Evolutionary conservation across 2,329 filamentous ascomycete species (phyloP), one percentile per base, ranked within the genome.

Genomic region (Sclerotinia spermophila): DNA sequence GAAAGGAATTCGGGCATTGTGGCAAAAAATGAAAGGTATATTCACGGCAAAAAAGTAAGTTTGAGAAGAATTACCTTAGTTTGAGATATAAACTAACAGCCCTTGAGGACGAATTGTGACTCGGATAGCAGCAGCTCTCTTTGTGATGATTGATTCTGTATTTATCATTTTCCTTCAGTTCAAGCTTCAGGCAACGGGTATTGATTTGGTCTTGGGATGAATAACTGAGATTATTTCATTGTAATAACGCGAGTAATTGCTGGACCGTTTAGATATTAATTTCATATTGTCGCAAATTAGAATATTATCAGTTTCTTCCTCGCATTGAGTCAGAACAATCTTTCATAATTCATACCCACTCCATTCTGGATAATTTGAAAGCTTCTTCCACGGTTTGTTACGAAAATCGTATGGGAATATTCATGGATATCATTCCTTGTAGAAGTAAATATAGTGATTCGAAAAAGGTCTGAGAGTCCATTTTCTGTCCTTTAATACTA

Each of bases 31-130:
- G 33, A 58, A 44, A 30, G 40, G 38, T 1, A 11, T 67, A 10
- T 67, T 70, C 13, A 45, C 17, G 8, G 58, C 21, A 11, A 69
- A 66, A n/a, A 40, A 40, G 60, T 65, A 30, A 40, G 60, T 56
- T 19, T 6, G 1, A 30, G 27, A 7, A 38, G 30, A 60, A 27
- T 21, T 5, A n/a, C 6, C 33, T 44, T 40, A n/a, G 13, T 19
- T 13, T 7, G 27, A 58, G 27, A 35, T 19, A 1, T 35, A 6
- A 27, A 60, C 48, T 33, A 35, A 67, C 15, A 24, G 38, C 21
- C 21, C n/a, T 15, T 2, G 38, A 35, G 38, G 27, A 38, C 38
- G 42, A 59, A 33, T 19, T 67, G 44, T n/a, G 38, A 38, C n/a
- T 42, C 51, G 8, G 17, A 33, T 11, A 27, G 30, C 30, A n/a